Percentiles rank a stretch among this genome's conserved stretches.
These are phyloP conservation scores for Nectriaceae sp. DNA, from an alignment of 2,329 filamentous ascomycete species.

Conservation along the genomic window DNA sequence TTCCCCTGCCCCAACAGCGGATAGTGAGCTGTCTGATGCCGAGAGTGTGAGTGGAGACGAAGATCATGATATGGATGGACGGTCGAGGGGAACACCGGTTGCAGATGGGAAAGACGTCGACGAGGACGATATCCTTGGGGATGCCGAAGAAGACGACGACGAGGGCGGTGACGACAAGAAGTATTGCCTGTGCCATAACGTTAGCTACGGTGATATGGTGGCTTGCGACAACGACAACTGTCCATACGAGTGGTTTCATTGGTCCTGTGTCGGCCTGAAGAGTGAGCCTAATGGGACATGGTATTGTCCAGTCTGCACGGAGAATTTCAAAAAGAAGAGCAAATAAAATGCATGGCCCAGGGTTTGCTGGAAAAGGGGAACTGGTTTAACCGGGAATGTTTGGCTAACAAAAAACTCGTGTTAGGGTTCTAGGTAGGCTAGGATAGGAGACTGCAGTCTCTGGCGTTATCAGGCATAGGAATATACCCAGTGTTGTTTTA, in stretches of 20 bases:
- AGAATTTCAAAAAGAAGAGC: conserved; percentile 49
- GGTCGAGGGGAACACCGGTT: conserved; percentile 34
- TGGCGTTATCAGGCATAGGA: conserved; percentile 11
- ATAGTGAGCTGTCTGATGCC: conserved; percentile 66
- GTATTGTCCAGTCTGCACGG: conserved; percentile 65
- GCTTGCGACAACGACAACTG: conserved; percentile 84
- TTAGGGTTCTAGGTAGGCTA: neutral
- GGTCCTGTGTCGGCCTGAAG: conserved; percentile 70
- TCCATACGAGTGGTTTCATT: conserved; percentile 86
- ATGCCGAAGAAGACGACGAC: conserved; percentile 61
- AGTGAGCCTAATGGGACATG: conserved; percentile 68
- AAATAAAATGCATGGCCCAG: conserved; percentile 21
- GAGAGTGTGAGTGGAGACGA: conserved; percentile 57
- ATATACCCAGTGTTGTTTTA: conserved; percentile 17
- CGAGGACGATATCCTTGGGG: conserved; percentile 57
- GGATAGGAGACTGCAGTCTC: neutral
- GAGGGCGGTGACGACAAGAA: conserved; percentile 77
- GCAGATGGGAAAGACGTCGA: conserved; percentile 42
- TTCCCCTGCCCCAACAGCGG: conserved; percentile 63
- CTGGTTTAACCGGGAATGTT: too few relatives aligned
- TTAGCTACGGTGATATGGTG: conserved; percentile 87
- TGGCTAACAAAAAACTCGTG: too few relatives aligned
- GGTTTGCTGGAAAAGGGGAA: neutral
- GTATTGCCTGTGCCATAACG: conserved; percentile 81
- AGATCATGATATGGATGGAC: conserved; percentile 42